Evolutionary conservation across 1,284 basidiomycete genomes (phyloP), one percentile per base, ranked within the genome.

Genomic region (Trichosporon sp.): DNA sequence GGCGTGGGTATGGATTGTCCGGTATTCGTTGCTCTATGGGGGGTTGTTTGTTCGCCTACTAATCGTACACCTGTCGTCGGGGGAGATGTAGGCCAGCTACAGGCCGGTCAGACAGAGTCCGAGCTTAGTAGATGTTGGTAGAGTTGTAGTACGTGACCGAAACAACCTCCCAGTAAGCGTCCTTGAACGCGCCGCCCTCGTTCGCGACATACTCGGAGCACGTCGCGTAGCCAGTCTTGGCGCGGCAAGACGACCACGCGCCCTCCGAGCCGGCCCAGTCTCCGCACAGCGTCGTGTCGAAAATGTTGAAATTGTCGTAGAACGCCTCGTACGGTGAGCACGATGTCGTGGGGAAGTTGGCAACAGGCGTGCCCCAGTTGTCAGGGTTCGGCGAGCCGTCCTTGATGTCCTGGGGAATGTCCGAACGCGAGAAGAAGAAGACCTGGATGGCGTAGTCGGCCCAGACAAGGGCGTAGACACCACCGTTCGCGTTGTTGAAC

Each of bases 231-330:
- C 93, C 93, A 16, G 94, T 96, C 75, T 87, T 86, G 76, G 89
- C 85, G n/a, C 91, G 91, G 78, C 94, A 96, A 78, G 90, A 92
- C 67, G 82, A 85, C 93, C 93, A 96, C n/a, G 89, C 90, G 59
- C 70, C 70, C 54, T 80, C 79, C 56, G 86, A 86, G 5, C 90
- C 89, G 12, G 93, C 93, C 94, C 92, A 96, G 76, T 94, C 91
- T 73, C 93, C 93, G 77, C 92, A 93, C 77, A 76, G 73, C 56
- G 74, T 74, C 63, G 66, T 76, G 73, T 77, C 74, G 68, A 76
- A 79, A 38, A 74, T 70, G 65, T 73, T 73, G 68, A 94, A 85
- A 5, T 92, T 92, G 31, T 91, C 93, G 79, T 92, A 90, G 86
- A 95, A 95, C 86, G 88, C 93, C 77, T 88, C 80, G 83, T 88